Evolutionary conservation across 257 asterid species (phyloP), one percentile per base, ranked within the genome.

Genomic region (Agastache rugosa): DNA sequence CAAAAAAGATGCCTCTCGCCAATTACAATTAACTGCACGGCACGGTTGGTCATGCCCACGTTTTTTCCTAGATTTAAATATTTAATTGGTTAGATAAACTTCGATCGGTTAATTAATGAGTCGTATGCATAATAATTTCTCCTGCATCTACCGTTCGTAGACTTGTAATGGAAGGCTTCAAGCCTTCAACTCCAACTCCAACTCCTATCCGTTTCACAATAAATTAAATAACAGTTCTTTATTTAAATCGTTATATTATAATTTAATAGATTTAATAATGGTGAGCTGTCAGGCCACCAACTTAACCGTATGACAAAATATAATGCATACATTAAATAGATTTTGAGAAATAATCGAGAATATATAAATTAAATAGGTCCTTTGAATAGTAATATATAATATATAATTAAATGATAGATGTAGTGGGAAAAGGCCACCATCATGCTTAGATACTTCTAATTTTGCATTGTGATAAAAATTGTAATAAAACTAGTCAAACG

Each of bases 181-280:
- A 15, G n/a, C n/a, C 19, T 37, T 8, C 58, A 35, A 37, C 34
- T 6, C 42, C 11, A 31, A 15, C 19, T 37, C 6, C 58, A 35
- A 37, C 34, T 6, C 42, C 11, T 6, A 31, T 51, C 41, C 2
- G 1, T n/a, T 70, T 61, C 80, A 62, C 58, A 76, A 69, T 11
- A 37, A 35, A 62, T 70, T 58, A 15, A 44, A 27, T 8, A 16
- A 19, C 1, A 2, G 4, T 15, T 50, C 56, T 10, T 14, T 54
- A 16, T 39, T 59, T 1, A 48, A 67, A 67, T 67, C 14, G 0
- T n/a, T n/a, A 22, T 22, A 15, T 8, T 62, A 47, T 11, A 8
- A 69, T 4, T 8, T 29, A 35, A 14, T 34, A 27, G 12, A 3
- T 64, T 42, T 23, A 63, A 63, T 19, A 47, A 22, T 44, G 11